These are phyloP conservation scores for Fusarium graminum DNA, from an alignment of 2,329 filamentous ascomycete species.

Conservation along the genomic window DNA sequence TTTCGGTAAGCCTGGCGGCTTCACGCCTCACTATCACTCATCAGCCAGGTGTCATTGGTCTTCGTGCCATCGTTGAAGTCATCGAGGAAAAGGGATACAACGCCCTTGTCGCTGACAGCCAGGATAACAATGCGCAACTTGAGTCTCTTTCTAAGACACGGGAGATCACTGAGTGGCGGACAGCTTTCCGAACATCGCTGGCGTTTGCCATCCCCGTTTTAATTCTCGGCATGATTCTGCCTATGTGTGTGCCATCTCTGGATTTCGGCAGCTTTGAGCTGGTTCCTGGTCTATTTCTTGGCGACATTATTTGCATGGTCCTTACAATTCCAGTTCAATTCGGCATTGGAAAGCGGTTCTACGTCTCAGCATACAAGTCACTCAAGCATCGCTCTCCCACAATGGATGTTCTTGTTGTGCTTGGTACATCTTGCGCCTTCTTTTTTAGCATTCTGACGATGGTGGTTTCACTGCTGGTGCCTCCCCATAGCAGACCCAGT, in stretches of 20 bases:
- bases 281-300: constrained; percentile 84
- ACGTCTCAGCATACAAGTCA: constrained; percentile 92
- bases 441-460: constrained; percentile 94
- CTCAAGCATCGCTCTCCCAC: constrained; percentile 91
- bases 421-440: constrained; percentile 95
- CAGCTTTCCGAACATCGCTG: constrained; percentile 81
- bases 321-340: constrained; percentile 97
- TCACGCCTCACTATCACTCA: constrained; percentile 81
- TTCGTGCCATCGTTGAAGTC: constrained; percentile 84
- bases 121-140: constrained; percentile 96
- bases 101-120: constrained; percentile 87
- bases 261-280: constrained; percentile 80
- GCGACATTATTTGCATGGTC: constrained; percentile 84
- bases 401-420: constrained; percentile 95
- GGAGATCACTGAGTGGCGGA: constrained; percentile 93
- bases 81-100: constrained; percentile 89
- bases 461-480: constrained; percentile 80
- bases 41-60: constrained; percentile 77
- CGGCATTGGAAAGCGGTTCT: constrained; percentile 94
- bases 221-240: constrained; percentile 91
- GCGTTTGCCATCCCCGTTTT: constrained; percentile 92
- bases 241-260: constrained; percentile 81
- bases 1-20: constrained; percentile 78
- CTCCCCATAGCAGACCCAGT: constrained; percentile 82
- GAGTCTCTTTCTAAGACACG: constrained; percentile 96